A percentile compares a stretch with the other conserved stretches of the same genome.
Conservation (phyloP, 805 yeast genomes). For the Yarrowia sp. region DNA sequence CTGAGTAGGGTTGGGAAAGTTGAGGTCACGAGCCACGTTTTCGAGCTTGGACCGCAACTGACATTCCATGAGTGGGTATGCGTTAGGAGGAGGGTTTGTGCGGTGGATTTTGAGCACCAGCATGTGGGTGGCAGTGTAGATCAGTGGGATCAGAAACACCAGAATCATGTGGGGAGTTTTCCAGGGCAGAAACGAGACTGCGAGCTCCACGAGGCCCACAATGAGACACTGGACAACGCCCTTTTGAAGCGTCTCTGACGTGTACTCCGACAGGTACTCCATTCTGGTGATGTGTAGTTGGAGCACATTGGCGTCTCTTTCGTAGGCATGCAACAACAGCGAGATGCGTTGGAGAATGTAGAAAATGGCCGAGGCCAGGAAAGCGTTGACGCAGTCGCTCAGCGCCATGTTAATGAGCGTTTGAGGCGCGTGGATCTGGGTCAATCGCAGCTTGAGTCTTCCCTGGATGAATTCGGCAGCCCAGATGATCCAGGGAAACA, state of each 20-base stretch:
- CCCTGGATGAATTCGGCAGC: constrained; percentile 16
- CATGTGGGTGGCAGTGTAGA: constrained; percentile 2
- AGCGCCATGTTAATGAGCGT: not conserved
- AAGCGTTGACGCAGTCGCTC: constrained; percentile 25
- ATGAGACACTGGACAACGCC: constrained; percentile 12
- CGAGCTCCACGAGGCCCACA: not conserved
- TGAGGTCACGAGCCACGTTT: constrained; percentile 29
- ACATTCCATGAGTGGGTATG: constrained; percentile 31
- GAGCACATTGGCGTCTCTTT: constrained; percentile 24
- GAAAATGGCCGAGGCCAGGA: constrained; percentile 23
- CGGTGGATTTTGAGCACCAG: constrained; percentile 16
- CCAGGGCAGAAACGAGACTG: constrained; percentile 1
- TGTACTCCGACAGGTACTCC: constrained; percentile 31
- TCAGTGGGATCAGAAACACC: not conserved
- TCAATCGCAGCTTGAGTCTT: constrained; percentile 3
- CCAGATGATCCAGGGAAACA: constrained; percentile 26
- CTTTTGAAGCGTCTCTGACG: constrained; percentile 23
- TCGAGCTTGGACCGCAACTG: constrained; percentile 19
- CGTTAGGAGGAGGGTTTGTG: constrained; percentile 10
- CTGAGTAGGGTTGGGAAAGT: constrained; percentile 14
- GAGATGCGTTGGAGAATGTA: constrained; percentile 21
- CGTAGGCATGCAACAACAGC: constrained; percentile 1
- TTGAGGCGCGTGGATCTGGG: constrained; percentile 9
- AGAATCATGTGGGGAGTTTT: not conserved
- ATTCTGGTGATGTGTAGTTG: constrained; percentile 17